Evolutionary conservation across 805 yeast genomes (phyloP).

Genomic region (Debaryomyces hansenii): DNA sequence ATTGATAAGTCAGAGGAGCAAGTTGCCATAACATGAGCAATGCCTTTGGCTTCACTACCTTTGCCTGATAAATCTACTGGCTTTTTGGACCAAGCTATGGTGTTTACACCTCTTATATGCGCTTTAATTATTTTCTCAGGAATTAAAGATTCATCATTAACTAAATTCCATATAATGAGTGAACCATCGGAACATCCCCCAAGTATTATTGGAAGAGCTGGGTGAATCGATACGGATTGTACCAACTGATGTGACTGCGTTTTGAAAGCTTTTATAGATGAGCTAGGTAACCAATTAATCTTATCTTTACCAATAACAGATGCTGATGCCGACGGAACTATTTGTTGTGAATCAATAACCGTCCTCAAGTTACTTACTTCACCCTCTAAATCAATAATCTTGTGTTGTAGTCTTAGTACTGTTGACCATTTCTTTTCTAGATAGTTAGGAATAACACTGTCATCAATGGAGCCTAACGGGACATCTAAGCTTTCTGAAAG

Average conservation of each 20-base stretch:
- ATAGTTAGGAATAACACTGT: slow-evolving; percentile 34
- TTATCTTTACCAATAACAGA: slow-evolving; percentile 23
- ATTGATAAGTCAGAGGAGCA: slow-evolving; percentile 56
- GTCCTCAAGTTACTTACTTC: slow-evolving; percentile 51
- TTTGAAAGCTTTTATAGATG: slow-evolving; percentile 42
- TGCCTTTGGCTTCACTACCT: slow-evolving; percentile 8
- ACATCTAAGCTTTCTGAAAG: slow-evolving; percentile 9
- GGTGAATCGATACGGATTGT: slow-evolving; percentile 70
- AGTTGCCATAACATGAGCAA: slow-evolving; percentile 42
- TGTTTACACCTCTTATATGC: slow-evolving; percentile 70
- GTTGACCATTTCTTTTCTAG: slow-evolving; percentile 87
- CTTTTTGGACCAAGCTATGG: slow-evolving; percentile 50
- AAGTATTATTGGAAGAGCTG: slow-evolving; percentile 62
- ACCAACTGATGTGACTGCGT: slow-evolving; percentile 59
- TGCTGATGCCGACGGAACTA: slow-evolving; percentile 2
- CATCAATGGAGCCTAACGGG: slow-evolving; percentile 19
- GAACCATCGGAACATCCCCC: slow-evolving; percentile 74
- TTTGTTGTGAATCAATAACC: slow-evolving; percentile 34
- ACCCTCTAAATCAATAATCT: slow-evolving; percentile 67
- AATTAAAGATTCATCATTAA: slow-evolving; percentile 53
- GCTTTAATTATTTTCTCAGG: slow-evolving; percentile 67
- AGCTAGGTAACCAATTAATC: slow-evolving; percentile 64
- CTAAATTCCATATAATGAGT: slow-evolving; percentile 67
- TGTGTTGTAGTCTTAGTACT: slow-evolving; percentile 74
- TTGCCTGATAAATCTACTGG: slow-evolving; percentile 33